phyloP scores from a whole-genome alignment of 2,329 filamentous ascomycete genomes.

The Ophiostoma novo-ulmi region DNA sequence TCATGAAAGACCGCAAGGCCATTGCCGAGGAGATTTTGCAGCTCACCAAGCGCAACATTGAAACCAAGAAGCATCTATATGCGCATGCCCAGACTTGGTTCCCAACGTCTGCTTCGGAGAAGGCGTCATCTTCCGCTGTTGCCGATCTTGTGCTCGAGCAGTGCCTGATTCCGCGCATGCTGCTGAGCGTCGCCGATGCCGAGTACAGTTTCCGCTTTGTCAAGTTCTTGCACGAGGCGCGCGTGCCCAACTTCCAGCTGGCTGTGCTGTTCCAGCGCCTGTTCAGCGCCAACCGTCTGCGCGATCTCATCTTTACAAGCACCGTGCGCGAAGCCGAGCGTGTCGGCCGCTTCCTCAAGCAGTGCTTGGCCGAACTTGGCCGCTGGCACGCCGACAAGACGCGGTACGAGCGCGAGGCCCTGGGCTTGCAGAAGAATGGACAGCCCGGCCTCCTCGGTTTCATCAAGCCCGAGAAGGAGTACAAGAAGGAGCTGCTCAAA shows the following conservation, averaged over 20 bases:
- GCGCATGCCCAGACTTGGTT: slow-evolving; percentile 80
- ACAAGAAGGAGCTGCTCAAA: not conserved
- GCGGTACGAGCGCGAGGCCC: slow-evolving; percentile 77
- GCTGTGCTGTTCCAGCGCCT: slow-evolving; percentile 77
- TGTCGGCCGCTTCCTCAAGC: slow-evolving; percentile 82
- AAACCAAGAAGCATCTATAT: slow-evolving; percentile 63
- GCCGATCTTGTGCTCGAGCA: slow-evolving; percentile 79
- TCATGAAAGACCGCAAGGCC: slow-evolving; percentile 63
- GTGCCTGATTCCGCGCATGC: slow-evolving; percentile 82
- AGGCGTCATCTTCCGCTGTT: slow-evolving; percentile 53
- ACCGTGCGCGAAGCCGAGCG: slow-evolving; percentile 89
- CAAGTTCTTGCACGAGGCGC: slow-evolving; percentile 78
- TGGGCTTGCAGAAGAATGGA: slow-evolving; percentile 54
- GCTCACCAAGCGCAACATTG: slow-evolving; percentile 62
- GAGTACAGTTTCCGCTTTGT: slow-evolving; percentile 85
- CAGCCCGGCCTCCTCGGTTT: slow-evolving; percentile 66
- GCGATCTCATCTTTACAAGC: slow-evolving; percentile 79
- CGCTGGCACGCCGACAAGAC: slow-evolving; percentile 76
- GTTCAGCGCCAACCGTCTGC: slow-evolving; percentile 75
- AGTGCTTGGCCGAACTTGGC: slow-evolving; percentile 72
- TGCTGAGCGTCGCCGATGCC: slow-evolving; percentile 79
- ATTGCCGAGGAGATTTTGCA: slow-evolving; percentile 72
- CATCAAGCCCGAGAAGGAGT: slow-evolving; percentile 61
- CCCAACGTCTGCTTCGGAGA: slow-evolving; percentile 44
- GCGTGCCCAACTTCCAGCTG: slow-evolving; percentile 79